phyloP scores from a whole-genome alignment of 2,329 filamentous ascomycete species.

The Arthroderma sp. region DNA sequence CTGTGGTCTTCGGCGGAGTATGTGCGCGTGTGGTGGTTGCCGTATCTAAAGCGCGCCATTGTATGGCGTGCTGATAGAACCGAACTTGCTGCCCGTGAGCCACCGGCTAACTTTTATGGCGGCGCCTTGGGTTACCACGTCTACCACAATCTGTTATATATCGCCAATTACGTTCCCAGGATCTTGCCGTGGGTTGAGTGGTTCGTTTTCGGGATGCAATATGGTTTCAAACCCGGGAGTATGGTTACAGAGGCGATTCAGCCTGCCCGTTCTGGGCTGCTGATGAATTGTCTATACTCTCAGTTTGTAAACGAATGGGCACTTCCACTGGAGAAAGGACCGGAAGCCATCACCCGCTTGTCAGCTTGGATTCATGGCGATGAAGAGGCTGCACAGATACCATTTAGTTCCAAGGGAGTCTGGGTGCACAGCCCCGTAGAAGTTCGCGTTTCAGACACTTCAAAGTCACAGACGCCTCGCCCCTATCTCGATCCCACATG shows the following conservation, averaged over 20 bases:
- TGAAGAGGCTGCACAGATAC: slow-evolving; percentile 56
- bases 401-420: slow-evolving; percentile 63
- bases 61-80: slow-evolving; percentile 82
- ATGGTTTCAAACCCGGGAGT: slow-evolving; percentile 62
- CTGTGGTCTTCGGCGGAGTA: slow-evolving; percentile 82
- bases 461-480: slow-evolving; percentile 35
- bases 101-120: slow-evolving; percentile 65
- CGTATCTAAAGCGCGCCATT: slow-evolving; percentile 76
- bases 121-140: slow-evolving; percentile 69
- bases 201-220: slow-evolving; percentile 97
- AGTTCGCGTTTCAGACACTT: slow-evolving; percentile 70
- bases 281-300: slow-evolving; percentile 97
- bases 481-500: slow-evolving; percentile 63
- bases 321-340: slow-evolving; percentile 69
- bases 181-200: slow-evolving; percentile 83
- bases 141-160: slow-evolving; percentile 80
- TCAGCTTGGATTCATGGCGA: slow-evolving; percentile 77
- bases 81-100: slow-evolving; percentile 44
- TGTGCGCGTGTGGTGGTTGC: slow-evolving; percentile 94
- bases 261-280: slow-evolving; percentile 61
- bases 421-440: slow-evolving; percentile 86
- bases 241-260: slow-evolving; percentile 62
- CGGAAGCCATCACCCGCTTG: slow-evolving; percentile 71
- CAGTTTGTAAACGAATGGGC: slow-evolving; percentile 99
- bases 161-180: slow-evolving; percentile 63